A percentile compares a stretch with the other conserved stretches of the same genome.
These are phyloP conservation scores for Murraya koenigii DNA, from an alignment of 345 rosid species.

Conservation along the genomic window DNA sequence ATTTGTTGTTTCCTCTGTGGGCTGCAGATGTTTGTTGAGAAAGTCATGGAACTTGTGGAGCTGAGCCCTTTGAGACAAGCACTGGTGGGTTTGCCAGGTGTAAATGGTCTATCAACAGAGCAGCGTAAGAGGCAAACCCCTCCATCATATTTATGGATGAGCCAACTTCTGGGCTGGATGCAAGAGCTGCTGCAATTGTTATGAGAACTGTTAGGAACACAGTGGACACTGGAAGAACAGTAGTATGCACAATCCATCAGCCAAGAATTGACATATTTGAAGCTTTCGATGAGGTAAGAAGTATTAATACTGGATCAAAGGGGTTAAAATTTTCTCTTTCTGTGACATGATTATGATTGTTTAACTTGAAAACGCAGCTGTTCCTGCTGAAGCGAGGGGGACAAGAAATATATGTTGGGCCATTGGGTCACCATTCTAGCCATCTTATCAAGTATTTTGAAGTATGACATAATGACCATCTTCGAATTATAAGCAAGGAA, in stretches of 20 bases:
- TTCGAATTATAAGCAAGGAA: neutral
- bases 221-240: slow-evolving; percentile 87
- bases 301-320: neutral
- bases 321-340: neutral
- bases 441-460: slow-evolving; percentile 41
- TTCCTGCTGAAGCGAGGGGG: slow-evolving; percentile 50
- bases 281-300: slow-evolving; percentile 77
- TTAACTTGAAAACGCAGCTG: slow-evolving; percentile 27
- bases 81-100: slow-evolving; percentile 81
- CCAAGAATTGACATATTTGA: slow-evolving; percentile 92
- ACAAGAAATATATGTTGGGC: slow-evolving; percentile 48
- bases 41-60: slow-evolving; percentile 92
- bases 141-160: slow-evolving; percentile 92
- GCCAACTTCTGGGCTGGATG: slow-evolving; percentile 93
- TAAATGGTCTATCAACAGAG: slow-evolving; percentile 79
- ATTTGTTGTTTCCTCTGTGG: neutral
- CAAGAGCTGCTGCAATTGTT: slow-evolving; percentile 90
- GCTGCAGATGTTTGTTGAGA: slow-evolving; percentile 68
- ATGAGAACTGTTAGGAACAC: slow-evolving; percentile 91
- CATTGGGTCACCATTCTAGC: slow-evolving; percentile 39
- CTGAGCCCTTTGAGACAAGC: slow-evolving; percentile 51
- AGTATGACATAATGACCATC: slow-evolving; percentile 19
- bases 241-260: slow-evolving; percentile 88
- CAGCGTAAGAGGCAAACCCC: slow-evolving; percentile 93
- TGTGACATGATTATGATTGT: neutral